Evolutionary conservation across 768 basidiomycete species (phyloP).

Genomic region (Saitozyma sp.): DNA sequence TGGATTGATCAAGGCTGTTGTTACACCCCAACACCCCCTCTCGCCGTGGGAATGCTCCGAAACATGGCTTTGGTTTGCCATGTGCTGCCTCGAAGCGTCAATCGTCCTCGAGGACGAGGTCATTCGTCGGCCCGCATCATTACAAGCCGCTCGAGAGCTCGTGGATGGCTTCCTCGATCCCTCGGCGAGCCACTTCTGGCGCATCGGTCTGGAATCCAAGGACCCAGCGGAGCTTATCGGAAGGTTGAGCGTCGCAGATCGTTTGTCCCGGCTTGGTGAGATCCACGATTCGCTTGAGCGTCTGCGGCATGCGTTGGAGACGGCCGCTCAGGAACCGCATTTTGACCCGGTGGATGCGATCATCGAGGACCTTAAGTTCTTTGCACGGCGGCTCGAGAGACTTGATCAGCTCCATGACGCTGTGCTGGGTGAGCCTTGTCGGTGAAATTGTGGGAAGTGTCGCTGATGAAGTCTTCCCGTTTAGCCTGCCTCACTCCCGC

Average conservation of each 20-base stretch:
- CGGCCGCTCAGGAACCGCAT: conserved; percentile 15
- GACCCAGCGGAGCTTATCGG: conserved; percentile 23
- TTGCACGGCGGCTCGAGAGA: conserved; percentile 19
- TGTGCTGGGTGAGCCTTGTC: conserved; percentile 24
- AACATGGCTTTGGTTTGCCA: conserved; percentile 2
- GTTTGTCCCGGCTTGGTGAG: conserved; percentile 26
- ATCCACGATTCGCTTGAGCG: conserved; percentile 22
- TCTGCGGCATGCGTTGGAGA: conserved; percentile 22
- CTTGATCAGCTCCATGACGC: conserved; percentile 29
- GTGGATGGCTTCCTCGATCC: conserved; percentile 18
- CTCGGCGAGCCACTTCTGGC: conserved; percentile 22
- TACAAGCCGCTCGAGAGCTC: conserved; percentile 17
- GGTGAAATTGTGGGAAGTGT: neutral
- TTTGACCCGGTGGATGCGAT: conserved; percentile 33
- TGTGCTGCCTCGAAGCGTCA: conserved; percentile 21
- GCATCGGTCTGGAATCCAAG: conserved; percentile 3
- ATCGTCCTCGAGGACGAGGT: conserved; percentile 28
- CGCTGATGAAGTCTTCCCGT: neutral
- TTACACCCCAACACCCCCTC: neutral
- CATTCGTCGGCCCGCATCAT: conserved; percentile 9
- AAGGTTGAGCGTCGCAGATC: conserved; percentile 30
- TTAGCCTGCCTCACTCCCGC: conserved; percentile 8
- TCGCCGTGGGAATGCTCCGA: conserved; percentile 11
- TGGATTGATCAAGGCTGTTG: conserved; percentile 12
- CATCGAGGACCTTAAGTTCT: conserved; percentile 24